phyloP scores from a whole-genome alignment of 805 yeast species.

The Metschnikowia matae region DNA sequence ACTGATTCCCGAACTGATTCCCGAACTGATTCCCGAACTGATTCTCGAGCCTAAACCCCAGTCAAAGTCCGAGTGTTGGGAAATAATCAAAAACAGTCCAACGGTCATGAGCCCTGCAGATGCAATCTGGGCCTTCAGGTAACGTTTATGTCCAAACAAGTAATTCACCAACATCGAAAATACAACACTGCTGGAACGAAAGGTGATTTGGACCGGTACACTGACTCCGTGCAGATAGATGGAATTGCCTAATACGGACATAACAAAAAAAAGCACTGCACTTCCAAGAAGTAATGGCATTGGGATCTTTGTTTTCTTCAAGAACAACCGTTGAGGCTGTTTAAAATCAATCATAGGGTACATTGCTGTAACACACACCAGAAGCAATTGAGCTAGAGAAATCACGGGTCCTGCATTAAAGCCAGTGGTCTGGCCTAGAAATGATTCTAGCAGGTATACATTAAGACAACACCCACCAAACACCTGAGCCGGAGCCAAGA shows the following conservation, averaged over 20 bases:
- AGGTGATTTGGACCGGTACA: slow-evolving; percentile 63
- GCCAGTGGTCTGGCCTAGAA: slow-evolving; percentile 25
- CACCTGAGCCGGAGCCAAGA: slow-evolving; percentile 27
- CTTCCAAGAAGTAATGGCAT: slow-evolving; percentile 41
- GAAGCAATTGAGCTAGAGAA: slow-evolving; percentile 55
- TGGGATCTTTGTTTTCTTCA: slow-evolving; percentile 38
- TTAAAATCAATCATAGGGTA: slow-evolving; percentile 29
- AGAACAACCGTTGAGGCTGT: slow-evolving; percentile 22
- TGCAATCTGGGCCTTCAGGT: slow-evolving; percentile 41
- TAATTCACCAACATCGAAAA: slow-evolving; percentile 57
- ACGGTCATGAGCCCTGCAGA: slow-evolving; percentile 50
- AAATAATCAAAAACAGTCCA: slow-evolving; percentile 49
- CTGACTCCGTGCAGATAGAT: slow-evolving; percentile 56
- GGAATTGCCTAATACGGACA: slow-evolving; percentile 52
- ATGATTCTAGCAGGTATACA: slow-evolving; percentile 57
- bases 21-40: too few relatives aligned
- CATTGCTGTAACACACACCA: slow-evolving; percentile 46
- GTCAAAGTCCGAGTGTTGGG: neutral
- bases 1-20: too few relatives aligned
- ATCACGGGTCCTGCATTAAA: slow-evolving; percentile 42
- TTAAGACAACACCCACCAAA: slow-evolving; percentile 76
- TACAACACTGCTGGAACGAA: slow-evolving; percentile 62
- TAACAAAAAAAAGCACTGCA: slow-evolving; percentile 47
- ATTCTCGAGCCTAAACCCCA: too few relatives aligned
- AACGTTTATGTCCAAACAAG: slow-evolving; percentile 41